Conservation (phyloP, 2,329 filamentous ascomycete genomes). For the Mycosphaerella arachidis region DNA sequence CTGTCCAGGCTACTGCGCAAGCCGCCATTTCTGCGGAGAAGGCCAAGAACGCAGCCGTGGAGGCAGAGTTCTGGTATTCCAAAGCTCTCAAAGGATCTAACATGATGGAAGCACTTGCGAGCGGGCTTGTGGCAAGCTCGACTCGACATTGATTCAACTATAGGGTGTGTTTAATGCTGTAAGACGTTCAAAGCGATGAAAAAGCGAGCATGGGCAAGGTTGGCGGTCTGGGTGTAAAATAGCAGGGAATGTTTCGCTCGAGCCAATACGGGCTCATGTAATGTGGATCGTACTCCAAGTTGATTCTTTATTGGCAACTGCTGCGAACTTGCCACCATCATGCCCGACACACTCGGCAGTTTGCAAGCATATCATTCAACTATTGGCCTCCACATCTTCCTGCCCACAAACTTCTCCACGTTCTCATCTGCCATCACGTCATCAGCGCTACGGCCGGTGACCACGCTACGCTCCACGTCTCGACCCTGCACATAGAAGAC, state of each 20-base stretch:
- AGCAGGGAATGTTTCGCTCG: background rate
- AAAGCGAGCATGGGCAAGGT: background rate
- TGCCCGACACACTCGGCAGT: too few species aligned
- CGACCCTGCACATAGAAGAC: conserved; percentile 60
- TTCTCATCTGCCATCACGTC: conserved; percentile 61
- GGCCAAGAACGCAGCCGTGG: background rate
- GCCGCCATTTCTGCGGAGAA: conserved; percentile 1
- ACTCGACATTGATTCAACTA: background rate
- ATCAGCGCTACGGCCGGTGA: conserved; percentile 57
- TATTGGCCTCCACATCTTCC: conserved; percentile 56
- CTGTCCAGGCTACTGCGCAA: background rate
- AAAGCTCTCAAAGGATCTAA: background rate
- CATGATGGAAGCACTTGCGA: conserved; percentile 2
- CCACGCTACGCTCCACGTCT: conserved; percentile 60
- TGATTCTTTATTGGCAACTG: too few species aligned
- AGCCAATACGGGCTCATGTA: background rate
- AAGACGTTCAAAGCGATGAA: background rate
- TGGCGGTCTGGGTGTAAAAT: background rate
- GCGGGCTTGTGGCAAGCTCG: background rate
- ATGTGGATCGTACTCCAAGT: too few species aligned
- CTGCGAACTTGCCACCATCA: too few species aligned
- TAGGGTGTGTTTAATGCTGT: background rate
- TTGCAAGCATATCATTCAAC: conserved; percentile 23
- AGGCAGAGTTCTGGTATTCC: background rate
- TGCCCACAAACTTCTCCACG: conserved; percentile 52